These are phyloP conservation scores for Macadamia tetraphylla DNA, from an alignment of 164 flowering plant genomes.

Conservation along the genomic window DNA sequence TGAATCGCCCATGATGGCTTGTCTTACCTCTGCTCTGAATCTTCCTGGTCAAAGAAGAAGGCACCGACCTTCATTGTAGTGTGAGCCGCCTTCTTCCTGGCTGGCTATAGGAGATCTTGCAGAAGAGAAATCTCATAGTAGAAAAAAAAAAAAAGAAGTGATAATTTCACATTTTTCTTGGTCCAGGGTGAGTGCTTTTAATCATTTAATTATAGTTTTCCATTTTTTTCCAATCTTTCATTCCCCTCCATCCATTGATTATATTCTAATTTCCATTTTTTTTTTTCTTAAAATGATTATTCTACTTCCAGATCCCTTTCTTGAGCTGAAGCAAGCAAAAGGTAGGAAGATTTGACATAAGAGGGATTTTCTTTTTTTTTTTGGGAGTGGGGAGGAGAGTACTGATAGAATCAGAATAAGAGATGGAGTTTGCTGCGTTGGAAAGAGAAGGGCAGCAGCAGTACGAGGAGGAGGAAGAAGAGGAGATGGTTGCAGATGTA, in stretches of 20 bases:
- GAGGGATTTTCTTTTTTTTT: no score
- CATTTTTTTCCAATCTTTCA: not conserved
- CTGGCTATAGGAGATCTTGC: not conserved
- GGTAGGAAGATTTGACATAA: not conserved
- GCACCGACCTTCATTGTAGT: conserved; percentile 25
- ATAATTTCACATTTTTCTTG: no score
- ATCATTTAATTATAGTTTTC: not conserved
- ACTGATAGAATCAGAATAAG: not conserved
- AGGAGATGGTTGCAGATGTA: conserved; percentile 5
- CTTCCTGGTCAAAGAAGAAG: conserved; percentile 24
- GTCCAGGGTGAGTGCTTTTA: not conserved
- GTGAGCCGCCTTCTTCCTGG: conserved; percentile 3
- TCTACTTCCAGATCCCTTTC: not conserved
- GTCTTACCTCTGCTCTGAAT: conserved; percentile 8
- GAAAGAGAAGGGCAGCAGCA: conserved; percentile 4
- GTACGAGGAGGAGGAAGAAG: conserved; percentile 15
- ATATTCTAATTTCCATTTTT: not conserved
- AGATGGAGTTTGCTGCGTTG: conserved; percentile 10
- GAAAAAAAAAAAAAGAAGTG: no score
- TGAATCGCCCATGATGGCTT: conserved; percentile 16
- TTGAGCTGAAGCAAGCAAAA: not conserved
- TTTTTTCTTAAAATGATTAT: not conserved
- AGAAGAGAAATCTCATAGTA: not conserved
- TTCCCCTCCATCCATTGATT: no score
- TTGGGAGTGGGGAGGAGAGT: not conserved